phyloP scores from a whole-genome alignment of 345 rosid species.

The Citrus medica region DNA sequence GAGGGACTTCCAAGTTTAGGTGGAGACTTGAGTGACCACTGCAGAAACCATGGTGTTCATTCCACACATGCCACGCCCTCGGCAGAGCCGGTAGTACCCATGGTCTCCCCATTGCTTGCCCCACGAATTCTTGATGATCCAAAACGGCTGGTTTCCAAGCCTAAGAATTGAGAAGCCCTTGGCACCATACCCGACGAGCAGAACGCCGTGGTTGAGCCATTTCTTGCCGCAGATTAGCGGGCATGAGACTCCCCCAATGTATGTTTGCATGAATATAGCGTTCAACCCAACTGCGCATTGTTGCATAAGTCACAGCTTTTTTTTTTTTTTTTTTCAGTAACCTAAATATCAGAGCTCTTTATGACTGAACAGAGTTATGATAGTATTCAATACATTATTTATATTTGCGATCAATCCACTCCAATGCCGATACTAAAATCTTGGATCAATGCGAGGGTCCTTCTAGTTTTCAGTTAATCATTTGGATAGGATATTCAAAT shows the following conservation, averaged over 20 bases:
- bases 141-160: constrained; percentile 61
- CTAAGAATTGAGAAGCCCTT: constrained; percentile 77
- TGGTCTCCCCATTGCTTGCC: constrained; percentile 79
- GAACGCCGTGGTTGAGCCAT: constrained; percentile 69
- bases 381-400: too few relatives aligned
- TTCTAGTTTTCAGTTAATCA: too few relatives aligned
- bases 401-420: too few relatives aligned
- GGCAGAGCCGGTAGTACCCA: constrained; percentile 78
- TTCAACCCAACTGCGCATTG: constrained; percentile 61
- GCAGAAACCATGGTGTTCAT: constrained; percentile 88
- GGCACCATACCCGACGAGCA: constrained; percentile 73
- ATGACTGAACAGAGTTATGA: not conserved
- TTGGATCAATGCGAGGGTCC: too few relatives aligned
- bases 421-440: too few relatives aligned
- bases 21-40: constrained; percentile 43
- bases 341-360: not conserved
- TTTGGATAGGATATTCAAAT: too few relatives aligned
- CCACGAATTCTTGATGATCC: constrained; percentile 95
- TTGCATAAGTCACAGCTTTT: not conserved
- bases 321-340: not conserved
- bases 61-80: constrained; percentile 75
- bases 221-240: constrained; percentile 78
- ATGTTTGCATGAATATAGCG: constrained; percentile 85
- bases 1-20: not conserved
- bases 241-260: constrained; percentile 88